phyloP scores from a whole-genome alignment of 495 filamentous ascomycete species.

The Aspergillus steynii region DNA sequence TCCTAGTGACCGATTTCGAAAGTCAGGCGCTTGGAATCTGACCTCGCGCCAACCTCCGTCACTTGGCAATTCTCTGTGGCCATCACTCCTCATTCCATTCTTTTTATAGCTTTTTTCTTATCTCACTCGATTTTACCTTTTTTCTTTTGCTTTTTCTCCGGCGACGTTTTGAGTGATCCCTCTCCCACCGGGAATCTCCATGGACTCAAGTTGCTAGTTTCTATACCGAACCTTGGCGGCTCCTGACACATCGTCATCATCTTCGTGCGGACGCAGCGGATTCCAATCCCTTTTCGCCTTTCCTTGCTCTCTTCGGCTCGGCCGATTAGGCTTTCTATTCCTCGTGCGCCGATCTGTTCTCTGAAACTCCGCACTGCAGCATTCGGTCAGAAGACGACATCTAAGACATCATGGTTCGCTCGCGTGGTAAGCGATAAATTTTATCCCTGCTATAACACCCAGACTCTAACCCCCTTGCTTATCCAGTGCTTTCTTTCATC shows the following conservation, averaged over 20 bases:
- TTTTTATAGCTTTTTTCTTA: not conserved
- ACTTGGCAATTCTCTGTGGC: slow-evolving; percentile 11
- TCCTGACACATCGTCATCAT: slow-evolving; percentile 21
- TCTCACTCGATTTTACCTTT: slow-evolving; percentile 7
- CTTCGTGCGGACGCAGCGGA: slow-evolving; percentile 22
- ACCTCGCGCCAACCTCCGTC: slow-evolving; percentile 14
- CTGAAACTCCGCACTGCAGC: slow-evolving; percentile 15
- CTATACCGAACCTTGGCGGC: slow-evolving; percentile 20
- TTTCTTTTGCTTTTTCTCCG: not conserved
- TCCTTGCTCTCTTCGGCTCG: slow-evolving; percentile 1
- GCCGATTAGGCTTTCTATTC: not conserved
- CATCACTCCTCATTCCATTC: not conserved
- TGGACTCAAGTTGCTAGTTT: slow-evolving; percentile 17
- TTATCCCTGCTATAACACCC: slow-evolving; percentile 6
- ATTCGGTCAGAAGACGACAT: slow-evolving; percentile 9
- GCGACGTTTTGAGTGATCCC: not conserved
- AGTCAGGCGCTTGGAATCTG: slow-evolving; percentile 25
- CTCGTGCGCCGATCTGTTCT: slow-evolving; percentile 1
- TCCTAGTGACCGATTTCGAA: slow-evolving; percentile 16
- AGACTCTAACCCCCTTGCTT: slow-evolving; percentile 30
- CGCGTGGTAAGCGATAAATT: slow-evolving; percentile 39
- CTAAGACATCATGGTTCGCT: slow-evolving; percentile 40
- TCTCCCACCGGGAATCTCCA: not conserved
- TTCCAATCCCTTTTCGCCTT: slow-evolving; percentile 8
- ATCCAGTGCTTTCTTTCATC: slow-evolving; percentile 63